Evolutionary conservation across 176 grass and related monocot species (phyloP), one percentile per base, ranked within the genome.

Genomic region (Themeda triandra): DNA sequence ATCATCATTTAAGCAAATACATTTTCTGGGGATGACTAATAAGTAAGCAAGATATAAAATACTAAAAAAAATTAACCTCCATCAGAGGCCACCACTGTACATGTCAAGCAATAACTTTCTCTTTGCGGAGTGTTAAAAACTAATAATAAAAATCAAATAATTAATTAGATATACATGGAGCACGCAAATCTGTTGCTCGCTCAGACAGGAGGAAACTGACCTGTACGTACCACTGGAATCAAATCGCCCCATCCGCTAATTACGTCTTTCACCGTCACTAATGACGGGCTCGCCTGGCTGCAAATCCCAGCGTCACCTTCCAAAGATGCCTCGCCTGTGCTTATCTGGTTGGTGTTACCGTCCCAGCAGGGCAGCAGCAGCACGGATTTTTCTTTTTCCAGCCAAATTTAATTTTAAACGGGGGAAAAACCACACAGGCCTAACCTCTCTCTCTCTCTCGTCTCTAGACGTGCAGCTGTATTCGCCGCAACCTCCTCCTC

Each of bases 361-460:
- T 82, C 63, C 10, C 63, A 53, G 37, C 88, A 69, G 79, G 79
- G 66, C 37, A 3, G 45, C 45, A 48, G 41, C 45, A 48, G 63
- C 46, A 80, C 32, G 78, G 77, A 60, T 21, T 59, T 24, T 59
- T 73, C 67, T 21, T 59, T 24, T 59, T 73, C 67, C 24, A 67
- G 23, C 70, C 48, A 81, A 81, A 87, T 82, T 75, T 87, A 81
- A 81, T 82, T 82, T 75, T 87, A 87, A 75, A 82, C 71, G 73
- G 40, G 68, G 37, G 64, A 78, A 33, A 82, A 51, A 48, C 59
- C 19, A 30, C 44, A 73, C 53, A 56, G 7, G 56, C 44, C 29
- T 27, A 25, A 36, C 79, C 63, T 51, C 49, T 15, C 48, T 18
- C 48, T 51, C 48, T 58, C 53, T n/a, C 51, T 23, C 2, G 18